Percentiles rank a stretch among this genome's conserved stretches.
These are phyloP conservation scores for Monosporascus sp. DNA, from an alignment of 2,329 filamentous ascomycete genomes.

Conservation along the genomic window DNA sequence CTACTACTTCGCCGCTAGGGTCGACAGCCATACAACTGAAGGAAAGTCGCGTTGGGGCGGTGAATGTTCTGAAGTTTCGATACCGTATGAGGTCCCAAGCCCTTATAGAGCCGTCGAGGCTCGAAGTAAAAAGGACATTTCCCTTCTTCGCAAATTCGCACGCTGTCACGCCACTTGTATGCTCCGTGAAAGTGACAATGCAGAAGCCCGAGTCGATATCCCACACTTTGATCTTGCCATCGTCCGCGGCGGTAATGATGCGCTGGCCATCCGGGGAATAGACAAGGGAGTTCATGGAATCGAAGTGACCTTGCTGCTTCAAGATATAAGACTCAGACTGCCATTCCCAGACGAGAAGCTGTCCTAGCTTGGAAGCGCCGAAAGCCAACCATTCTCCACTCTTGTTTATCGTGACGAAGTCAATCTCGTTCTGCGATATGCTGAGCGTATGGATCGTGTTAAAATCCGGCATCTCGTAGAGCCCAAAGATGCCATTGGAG, in stretches of 20 bases:
- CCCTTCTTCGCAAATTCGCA: constrained; percentile 94
- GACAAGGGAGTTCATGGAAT: constrained; percentile 86
- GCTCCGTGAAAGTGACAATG: constrained; percentile 95
- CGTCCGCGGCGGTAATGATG: constrained; percentile 89
- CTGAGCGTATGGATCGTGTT: constrained; percentile 88
- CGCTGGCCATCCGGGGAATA: constrained; percentile 93
- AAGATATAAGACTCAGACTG: constrained; percentile 98
- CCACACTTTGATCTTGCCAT: constrained; percentile 98
- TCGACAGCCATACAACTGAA: constrained; percentile 97
- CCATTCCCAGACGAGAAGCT: constrained; percentile 99
- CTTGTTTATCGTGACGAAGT: constrained; percentile 90
- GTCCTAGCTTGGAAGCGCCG: constrained; percentile 88
- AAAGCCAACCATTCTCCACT: constrained; percentile 97
- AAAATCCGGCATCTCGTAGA: constrained; percentile 95
- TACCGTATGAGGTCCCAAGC: constrained; percentile 97
- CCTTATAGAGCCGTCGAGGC: constrained; percentile 86
- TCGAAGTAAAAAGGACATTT: constrained; percentile 92
- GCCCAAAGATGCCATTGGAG: constrained; percentile 85
- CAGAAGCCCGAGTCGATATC: constrained; percentile 95
- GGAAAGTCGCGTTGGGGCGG: constrained; percentile 81
- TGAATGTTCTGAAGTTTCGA: constrained; percentile 96
- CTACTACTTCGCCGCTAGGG: constrained; percentile 91
- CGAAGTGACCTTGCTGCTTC: constrained; percentile 96
- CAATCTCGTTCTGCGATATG: constrained; percentile 95
- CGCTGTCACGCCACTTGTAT: constrained; percentile 87